Evolutionary conservation across 805 yeast genomes (phyloP).

Genomic region (Yarrowia divulgata): DNA sequence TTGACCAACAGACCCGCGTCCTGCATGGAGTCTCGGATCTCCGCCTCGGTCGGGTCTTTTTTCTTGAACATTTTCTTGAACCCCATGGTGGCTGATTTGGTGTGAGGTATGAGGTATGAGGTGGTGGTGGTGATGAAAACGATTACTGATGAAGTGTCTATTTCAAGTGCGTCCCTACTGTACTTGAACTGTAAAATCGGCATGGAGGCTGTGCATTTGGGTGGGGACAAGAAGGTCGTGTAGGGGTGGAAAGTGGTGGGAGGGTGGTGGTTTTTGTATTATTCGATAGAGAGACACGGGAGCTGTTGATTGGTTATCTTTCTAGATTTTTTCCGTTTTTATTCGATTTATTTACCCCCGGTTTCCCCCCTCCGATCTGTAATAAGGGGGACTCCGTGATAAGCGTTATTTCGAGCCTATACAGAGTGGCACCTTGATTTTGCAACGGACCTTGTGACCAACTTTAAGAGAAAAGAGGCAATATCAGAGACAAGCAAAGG

Average conservation of each 20-base stretch:
- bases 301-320: no score
- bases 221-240: no score
- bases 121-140: not conserved
- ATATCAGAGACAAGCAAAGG: no score
- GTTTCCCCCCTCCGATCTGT: not conserved
- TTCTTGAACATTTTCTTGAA: conserved; percentile 35
- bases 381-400: not conserved
- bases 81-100: conserved; percentile 9
- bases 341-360: no score
- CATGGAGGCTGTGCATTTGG: not conserved
- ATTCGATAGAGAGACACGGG: no score
- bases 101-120: no score
- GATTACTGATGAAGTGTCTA: conserved; percentile 28
- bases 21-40: conserved; percentile 29
- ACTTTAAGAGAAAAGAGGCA: no score
- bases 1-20: conserved; percentile 19
- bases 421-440: no score
- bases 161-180: not conserved
- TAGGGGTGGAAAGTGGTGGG: no score
- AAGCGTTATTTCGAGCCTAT: conserved; percentile 7
- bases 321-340: not conserved
- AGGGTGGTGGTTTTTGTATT: no score
- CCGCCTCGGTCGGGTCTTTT: conserved; percentile 36
- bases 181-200: not conserved
- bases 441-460: not conserved